Conservation (phyloP, 148 eudicot genomes). For the Nepenthes mirabilis region DNA sequence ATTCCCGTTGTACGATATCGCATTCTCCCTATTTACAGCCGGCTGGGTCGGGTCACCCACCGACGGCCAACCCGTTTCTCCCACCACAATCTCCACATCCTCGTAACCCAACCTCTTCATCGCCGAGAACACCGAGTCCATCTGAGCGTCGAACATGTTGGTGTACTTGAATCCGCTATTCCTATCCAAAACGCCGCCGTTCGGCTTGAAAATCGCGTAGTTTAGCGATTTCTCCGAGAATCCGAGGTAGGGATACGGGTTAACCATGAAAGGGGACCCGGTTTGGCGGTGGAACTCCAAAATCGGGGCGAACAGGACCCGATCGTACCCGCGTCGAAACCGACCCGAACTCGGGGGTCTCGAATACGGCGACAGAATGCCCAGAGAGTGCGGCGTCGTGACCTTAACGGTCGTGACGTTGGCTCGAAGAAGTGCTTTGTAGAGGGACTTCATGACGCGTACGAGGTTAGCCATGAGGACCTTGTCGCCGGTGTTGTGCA, state of each 20-base stretch:
- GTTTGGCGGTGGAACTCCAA: slow-evolving; percentile 54
- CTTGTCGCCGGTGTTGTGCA: slow-evolving; percentile 23
- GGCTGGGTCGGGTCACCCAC: slow-evolving; percentile 39
- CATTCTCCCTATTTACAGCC: slow-evolving; percentile 37
- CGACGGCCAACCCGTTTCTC: slow-evolving; percentile 90
- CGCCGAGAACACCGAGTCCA: slow-evolving; percentile 54
- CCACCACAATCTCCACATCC: slow-evolving; percentile 61
- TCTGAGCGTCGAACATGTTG: slow-evolving; percentile 51
- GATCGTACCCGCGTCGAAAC: slow-evolving; percentile 58
- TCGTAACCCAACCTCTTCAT: slow-evolving; percentile 54
- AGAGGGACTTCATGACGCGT: slow-evolving; percentile 33
- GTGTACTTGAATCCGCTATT: slow-evolving; percentile 29
- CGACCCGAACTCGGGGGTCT: slow-evolving; percentile 54
- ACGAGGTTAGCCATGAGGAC: slow-evolving; percentile 30
- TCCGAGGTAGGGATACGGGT: slow-evolving; percentile 83
- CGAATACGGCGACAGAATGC: slow-evolving; percentile 27
- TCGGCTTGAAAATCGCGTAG: slow-evolving; percentile 28
- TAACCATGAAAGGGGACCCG: slow-evolving; percentile 59
- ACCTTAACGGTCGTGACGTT: slow-evolving; percentile 16
- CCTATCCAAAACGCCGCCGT: slow-evolving; percentile 31
- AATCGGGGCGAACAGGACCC: slow-evolving; percentile 40
- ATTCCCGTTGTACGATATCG: slow-evolving; percentile 39
- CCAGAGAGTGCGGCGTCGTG: slow-evolving; percentile 58
- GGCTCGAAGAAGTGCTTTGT: slow-evolving; percentile 26
- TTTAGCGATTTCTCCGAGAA: slow-evolving; percentile 19